Evolutionary conservation across 345 rosid species (phyloP), one percentile per base, ranked within the genome.

Genomic region (Eucalyptus cladocalyx): DNA sequence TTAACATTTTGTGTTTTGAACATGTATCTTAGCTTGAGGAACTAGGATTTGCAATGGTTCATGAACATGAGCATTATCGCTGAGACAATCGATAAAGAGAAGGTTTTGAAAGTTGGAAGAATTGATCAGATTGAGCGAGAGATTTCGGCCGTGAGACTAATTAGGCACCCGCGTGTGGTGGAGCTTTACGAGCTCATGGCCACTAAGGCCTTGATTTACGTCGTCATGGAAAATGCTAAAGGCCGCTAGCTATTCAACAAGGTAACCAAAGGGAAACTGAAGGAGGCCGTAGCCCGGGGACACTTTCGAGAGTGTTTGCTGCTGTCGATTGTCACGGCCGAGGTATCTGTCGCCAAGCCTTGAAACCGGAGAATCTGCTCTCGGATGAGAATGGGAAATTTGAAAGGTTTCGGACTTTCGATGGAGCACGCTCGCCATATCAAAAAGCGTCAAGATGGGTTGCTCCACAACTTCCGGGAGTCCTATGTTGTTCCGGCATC

Each of bases 171-270:
- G 2, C 95, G 95, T 60, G 96, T 97, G 54, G 96, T 92, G 24
- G 95, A 97, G 91, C 96, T 97, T 87, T 94, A 95, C 45, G 99
- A 97, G 92, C 98, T 97, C 2, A 91, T 96, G 98, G 98, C 98
- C 47, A 95, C 95, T 10, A 95, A 94, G 92, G 94, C 98, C 56
- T 97, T 92, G 93, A 95, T 97, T 90, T 97, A 97, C 94, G 94
- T 97, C 72, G 97, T 95, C 12, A 95, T 95, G 95, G 98, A 97
- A 87, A 95, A 96, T 51, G 95, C 91, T 23, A 93, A 93, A 90
- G 98, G 99, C 1, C 98, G 99, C 11, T 94, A 94, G 92, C 95
- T 97, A 40, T 97, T 97, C 92, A 91, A 94, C 94, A 93, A 95
- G 92, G 95, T 97, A 4, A 94, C 96, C 2, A 93, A 87, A 89